Percentiles rank a stretch among this genome's conserved stretches.
Conservation (phyloP, 495 filamentous ascomycete species). For the Halenospora varia region DNA sequence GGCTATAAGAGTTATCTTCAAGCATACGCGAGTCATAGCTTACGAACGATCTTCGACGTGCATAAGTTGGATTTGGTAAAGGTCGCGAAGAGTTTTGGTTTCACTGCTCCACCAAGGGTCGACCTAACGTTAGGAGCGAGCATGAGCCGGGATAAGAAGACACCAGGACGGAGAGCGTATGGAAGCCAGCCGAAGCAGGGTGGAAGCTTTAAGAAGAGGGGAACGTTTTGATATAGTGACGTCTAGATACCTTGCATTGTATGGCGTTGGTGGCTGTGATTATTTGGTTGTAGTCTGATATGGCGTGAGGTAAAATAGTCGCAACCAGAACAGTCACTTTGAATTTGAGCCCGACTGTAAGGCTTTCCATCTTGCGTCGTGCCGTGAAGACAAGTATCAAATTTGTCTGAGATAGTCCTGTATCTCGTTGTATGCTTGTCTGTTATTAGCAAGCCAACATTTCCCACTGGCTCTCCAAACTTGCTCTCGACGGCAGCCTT, state of each 20-base stretch:
- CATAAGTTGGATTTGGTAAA: slow-evolving; percentile 90
- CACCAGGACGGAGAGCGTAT: slow-evolving; percentile 70
- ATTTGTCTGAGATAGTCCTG: too few relatives aligned
- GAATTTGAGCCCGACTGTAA: too few relatives aligned
- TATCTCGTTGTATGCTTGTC: too few relatives aligned
- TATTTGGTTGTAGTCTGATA: background rate
- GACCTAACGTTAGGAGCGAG: slow-evolving; percentile 86
- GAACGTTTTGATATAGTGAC: slow-evolving; percentile 5
- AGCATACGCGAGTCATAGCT: slow-evolving; percentile 87
- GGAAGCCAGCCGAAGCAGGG: slow-evolving; percentile 55
- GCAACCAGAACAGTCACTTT: background rate
- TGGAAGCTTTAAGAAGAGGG: slow-evolving; percentile 28
- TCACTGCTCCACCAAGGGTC: slow-evolving; percentile 80
- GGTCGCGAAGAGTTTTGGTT: slow-evolving; percentile 92
- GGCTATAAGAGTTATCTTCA: slow-evolving; percentile 81
- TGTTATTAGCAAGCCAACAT: too few relatives aligned
- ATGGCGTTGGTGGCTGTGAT: slow-evolving; percentile 10
- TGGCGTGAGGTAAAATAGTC: background rate
- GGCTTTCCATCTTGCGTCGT: too few relatives aligned
- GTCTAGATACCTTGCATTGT: slow-evolving; percentile 21
- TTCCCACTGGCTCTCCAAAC: too few relatives aligned
- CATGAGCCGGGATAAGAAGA: slow-evolving; percentile 84
- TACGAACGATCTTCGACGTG: slow-evolving; percentile 89
- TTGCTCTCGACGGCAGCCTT: too few relatives aligned
- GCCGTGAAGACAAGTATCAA: too few relatives aligned